These are phyloP conservation scores for Pythium brassicae DNA, from an alignment of 352 stramenopile species.

Conservation along the genomic window DNA sequence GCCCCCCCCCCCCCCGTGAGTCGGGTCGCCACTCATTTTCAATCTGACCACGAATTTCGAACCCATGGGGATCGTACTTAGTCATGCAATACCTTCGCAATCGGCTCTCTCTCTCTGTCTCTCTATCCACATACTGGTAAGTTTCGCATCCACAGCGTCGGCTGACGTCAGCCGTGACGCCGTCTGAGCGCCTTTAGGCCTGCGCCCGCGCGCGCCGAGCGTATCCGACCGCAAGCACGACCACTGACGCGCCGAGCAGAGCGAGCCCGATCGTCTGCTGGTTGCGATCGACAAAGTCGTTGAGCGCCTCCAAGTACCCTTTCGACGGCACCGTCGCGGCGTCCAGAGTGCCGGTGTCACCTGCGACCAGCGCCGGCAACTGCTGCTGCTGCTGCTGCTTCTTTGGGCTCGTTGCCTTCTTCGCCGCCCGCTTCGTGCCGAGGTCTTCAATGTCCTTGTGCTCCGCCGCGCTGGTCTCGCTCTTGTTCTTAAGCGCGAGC, in stretches of 20 bases:
- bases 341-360: background rate
- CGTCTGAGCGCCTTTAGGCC: background rate
- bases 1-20: too few relatives aligned
- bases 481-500: slow-evolving; percentile 87
- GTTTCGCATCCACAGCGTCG: too few relatives aligned
- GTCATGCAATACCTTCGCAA: too few relatives aligned
- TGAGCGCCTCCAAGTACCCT: slow-evolving; percentile 23
- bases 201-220: slow-evolving; percentile 27
- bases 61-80: too few relatives aligned
- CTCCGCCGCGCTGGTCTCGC: slow-evolving; percentile 16
- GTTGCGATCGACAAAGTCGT: slow-evolving; percentile 42
- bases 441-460: slow-evolving; percentile 68
- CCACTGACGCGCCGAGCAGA: slow-evolving; percentile 32
- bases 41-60: too few relatives aligned
- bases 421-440: slow-evolving; percentile 19
- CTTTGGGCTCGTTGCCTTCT: slow-evolving; percentile 18
- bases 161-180: too few relatives aligned
- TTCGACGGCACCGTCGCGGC: background rate
- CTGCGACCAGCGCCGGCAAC: slow-evolving; percentile 5
- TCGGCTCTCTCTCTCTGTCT: background rate
- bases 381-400: slow-evolving; percentile 18
- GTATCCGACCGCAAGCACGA: slow-evolving; percentile 35
- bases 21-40: too few relatives aligned
- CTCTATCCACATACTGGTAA: background rate
- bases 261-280: slow-evolving; percentile 39